Base-by-base conservation (phyloP, 306 rosid genomes). In the Gillenia trifoliata region DNA sequence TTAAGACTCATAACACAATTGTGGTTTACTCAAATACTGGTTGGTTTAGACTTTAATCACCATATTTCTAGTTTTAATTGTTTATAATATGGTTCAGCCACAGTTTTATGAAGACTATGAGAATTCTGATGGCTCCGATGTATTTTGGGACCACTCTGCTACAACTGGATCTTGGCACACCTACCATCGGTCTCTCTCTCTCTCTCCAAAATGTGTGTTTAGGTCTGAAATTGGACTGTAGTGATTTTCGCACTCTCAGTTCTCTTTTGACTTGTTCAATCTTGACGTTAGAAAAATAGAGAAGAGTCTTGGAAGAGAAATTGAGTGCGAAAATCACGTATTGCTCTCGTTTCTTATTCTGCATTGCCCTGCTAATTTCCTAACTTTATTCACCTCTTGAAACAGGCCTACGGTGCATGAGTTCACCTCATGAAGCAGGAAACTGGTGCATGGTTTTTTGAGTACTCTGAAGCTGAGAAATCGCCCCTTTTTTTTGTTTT, bases 81-180 rank as follows among this genome's bases (percentile, higher is more conserved):
- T 13, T 43, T 16, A n/a, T 17, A 15, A 11, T 26, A 15, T 71
- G n/a, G 31, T 54, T 22, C 8, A 29, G 56, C 54, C 15, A 61
- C 82, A 81, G 85, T 61, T 78, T 4, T 33, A 2, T 10, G 67
- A 60, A 66, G 81, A 66, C 47, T 71, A 15, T 31, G 40, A 69
- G 16, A 69, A 15, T 72, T 78, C 72, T 26, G 63, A 63, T 56
- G 40, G 63, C 47, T 41, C 41, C 13, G 23, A 43, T 71, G 52
- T 12, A 8, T 36, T 41, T 7, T 71, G 75, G 65, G 75, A 55
- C 12, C 23, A 55, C 19, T 54, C 63, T 52, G 64, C 38, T 70
- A 22, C 49, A 31, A 54, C 47, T 7, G 64, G 64, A 33, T 71
- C 75, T 34, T 71, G 52, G 75, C 50, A 55, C 49, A 33, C 75